Conservation (phyloP, 306 rosid genomes). For the Biancaea sappan region DNA sequence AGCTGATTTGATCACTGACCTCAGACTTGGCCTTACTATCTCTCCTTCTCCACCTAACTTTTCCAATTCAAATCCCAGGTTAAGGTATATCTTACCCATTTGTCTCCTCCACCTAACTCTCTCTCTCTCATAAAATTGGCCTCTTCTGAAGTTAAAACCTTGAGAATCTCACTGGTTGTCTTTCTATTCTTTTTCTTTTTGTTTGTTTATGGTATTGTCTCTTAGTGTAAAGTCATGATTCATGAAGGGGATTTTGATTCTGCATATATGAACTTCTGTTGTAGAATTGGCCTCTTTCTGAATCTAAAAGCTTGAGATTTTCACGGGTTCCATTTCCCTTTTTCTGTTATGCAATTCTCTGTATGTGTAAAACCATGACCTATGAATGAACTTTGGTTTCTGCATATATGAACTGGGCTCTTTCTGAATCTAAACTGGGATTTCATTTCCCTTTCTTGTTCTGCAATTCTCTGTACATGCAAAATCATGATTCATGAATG, state of each 20-base stretch:
- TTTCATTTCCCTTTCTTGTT: not conserved
- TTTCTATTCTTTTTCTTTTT: not conserved
- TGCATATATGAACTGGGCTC: too few species aligned
- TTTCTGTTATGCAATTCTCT: not conserved
- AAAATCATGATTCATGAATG: not conserved
- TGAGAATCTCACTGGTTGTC: not conserved
- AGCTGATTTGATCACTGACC: slow-evolving; percentile 45
- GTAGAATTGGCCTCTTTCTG: slow-evolving; percentile 1
- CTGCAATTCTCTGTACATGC: not conserved
- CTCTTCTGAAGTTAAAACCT: not conserved
- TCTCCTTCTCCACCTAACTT: slow-evolving; percentile 7
- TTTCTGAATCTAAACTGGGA: too few species aligned
- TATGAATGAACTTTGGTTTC: not conserved
- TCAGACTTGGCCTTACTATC: not conserved
- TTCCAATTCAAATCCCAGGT: slow-evolving; percentile 5
- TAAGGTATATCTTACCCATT: not conserved
- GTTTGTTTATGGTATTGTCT: not conserved
- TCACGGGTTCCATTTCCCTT: not conserved
- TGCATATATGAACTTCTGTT: not conserved
- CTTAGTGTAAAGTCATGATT: not conserved
- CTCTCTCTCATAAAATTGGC: not conserved
- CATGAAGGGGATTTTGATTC: not conserved
- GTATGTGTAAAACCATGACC: not conserved
- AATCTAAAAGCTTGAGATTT: slow-evolving; percentile 10
- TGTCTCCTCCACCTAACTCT: not conserved